Evolutionary conservation across 2,329 filamentous ascomycete species (phyloP).

Genomic region (Clonostachys rhizophaga): DNA sequence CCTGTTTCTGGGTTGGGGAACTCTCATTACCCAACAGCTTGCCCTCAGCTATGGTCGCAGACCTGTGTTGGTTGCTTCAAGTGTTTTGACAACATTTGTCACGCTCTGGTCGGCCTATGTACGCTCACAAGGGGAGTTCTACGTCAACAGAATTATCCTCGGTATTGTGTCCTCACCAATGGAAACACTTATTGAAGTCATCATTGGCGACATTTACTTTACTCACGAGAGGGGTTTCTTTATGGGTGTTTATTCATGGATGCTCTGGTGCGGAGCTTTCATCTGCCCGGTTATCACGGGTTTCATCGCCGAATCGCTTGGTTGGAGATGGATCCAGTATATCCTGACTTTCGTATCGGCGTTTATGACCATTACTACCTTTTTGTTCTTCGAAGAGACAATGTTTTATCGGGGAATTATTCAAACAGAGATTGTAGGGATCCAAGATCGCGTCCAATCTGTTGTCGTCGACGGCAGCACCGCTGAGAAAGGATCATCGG

Average conservation of each 20-base stretch:
- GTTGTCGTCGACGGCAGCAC: no score
- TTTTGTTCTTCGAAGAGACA: no score
- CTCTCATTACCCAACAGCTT: slow-evolving; percentile 7
- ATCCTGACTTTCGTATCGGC: no score
- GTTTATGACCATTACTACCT: no score
- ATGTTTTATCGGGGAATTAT: no score
- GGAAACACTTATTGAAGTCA: slow-evolving; percentile 13
- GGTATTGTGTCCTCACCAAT: slow-evolving; percentile 12
- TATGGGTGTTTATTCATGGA: slow-evolving; percentile 14
- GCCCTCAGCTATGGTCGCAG: slow-evolving; percentile 6
- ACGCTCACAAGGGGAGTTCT: slow-evolving; percentile 12
- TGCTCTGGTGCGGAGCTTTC: slow-evolving; percentile 14
- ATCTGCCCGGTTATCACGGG: slow-evolving; percentile 13
- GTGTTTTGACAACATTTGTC: slow-evolving; percentile 7
- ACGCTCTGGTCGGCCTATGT: slow-evolving; percentile 14
- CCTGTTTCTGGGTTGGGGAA: slow-evolving; percentile 14
- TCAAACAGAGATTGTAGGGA: no score
- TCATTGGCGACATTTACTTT: slow-evolving; percentile 13
- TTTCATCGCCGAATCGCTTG: slow-evolving; percentile 10
- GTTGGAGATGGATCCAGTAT: slow-evolving; percentile 11
- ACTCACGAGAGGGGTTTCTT: slow-evolving; percentile 14
- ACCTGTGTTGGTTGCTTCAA: slow-evolving; percentile 8
- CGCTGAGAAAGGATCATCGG: no score
- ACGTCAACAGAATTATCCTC: slow-evolving; percentile 12
- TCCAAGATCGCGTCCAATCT: no score